Evolutionary conservation across 2,329 filamentous ascomycete genomes (phyloP).

Genomic region (Aureobasidium sp.): DNA sequence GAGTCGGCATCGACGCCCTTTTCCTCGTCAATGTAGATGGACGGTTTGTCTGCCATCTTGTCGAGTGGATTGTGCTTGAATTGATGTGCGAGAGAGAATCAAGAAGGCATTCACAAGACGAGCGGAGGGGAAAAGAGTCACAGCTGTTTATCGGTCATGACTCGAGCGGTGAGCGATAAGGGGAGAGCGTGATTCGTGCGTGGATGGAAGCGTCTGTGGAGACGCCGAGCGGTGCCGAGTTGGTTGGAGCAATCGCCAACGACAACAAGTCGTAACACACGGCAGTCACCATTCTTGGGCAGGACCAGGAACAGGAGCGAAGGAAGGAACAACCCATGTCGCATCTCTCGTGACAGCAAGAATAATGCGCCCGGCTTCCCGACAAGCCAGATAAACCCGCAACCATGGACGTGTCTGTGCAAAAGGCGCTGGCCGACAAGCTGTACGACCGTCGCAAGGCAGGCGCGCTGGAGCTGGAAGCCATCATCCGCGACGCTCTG

Average conservation of each 20-base stretch:
- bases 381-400: too few species aligned
- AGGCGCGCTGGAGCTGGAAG: constrained; percentile 93
- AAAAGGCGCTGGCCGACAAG: constrained; percentile 92
- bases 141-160: neutral
- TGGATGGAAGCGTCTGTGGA: neutral
- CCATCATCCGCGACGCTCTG: constrained; percentile 77
- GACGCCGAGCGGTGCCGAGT: neutral
- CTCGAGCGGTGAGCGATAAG: neutral
- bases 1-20: constrained; percentile 58
- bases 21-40: constrained; percentile 74
- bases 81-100: neutral
- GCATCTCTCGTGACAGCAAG: neutral
- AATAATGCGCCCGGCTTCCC: too few species aligned
- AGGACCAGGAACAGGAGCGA: too few species aligned
- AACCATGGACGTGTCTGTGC: constrained; percentile 80
- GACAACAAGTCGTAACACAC: neutral
- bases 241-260: neutral
- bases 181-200: neutral
- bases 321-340: neutral
- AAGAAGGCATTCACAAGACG: neutral
- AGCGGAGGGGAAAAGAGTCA: constrained; percentile 7
- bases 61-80: constrained; percentile 11
- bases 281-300: too few species aligned
- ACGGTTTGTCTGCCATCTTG: constrained; percentile 33
- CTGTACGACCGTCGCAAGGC: constrained; percentile 97